Percentiles rank a stretch among this genome's conserved stretches.
phyloP scores from a whole-genome alignment of 2,329 filamentous ascomycete species.

The Nothomitra cinnamomea region DNA sequence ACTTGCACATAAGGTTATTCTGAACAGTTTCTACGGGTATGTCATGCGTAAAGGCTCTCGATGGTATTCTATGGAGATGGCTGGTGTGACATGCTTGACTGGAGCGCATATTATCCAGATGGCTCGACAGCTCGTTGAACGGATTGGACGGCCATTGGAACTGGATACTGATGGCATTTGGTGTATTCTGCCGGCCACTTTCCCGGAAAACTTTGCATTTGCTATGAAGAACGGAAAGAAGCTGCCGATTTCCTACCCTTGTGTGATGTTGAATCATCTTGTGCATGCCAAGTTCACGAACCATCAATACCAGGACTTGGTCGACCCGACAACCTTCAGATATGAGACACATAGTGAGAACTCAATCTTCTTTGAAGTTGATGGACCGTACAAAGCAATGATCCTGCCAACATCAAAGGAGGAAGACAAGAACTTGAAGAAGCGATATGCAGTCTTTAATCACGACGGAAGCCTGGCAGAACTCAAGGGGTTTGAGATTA shows the following conservation, averaged over 20 bases:
- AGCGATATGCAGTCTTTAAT: conserved; percentile 97
- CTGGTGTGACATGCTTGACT: conserved; percentile 91
- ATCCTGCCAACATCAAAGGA: conserved; percentile 93
- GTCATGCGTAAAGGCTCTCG: conserved; percentile 98
- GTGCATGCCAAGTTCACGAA: conserved; percentile 94
- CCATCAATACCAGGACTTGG: conserved; percentile 85
- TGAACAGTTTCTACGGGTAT: conserved; percentile 98
- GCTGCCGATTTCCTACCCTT: conserved; percentile 88
- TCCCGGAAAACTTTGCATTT: conserved; percentile 92
- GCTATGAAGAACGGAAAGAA: conserved; percentile 94
- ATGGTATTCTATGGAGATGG: conserved; percentile 99
- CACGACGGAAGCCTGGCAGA: conserved; percentile 91
- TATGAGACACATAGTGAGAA: conserved; percentile 98
- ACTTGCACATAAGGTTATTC: conserved; percentile 93
- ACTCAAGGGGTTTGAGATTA: conserved; percentile 93
- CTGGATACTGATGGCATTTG: conserved; percentile 98
- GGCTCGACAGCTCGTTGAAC: conserved; percentile 81
- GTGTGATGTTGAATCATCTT: conserved; percentile 96
- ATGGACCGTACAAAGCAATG: conserved; percentile 96
- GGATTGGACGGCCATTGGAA: conserved; percentile 81
- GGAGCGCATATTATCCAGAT: conserved; percentile 95
- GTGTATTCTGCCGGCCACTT: conserved; percentile 94
- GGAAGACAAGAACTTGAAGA: conserved; percentile 98
- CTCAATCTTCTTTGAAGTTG: conserved; percentile 98
- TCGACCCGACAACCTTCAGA: conserved; percentile 61